Conservation (phyloP, 2,329 filamentous ascomycete genomes). For the Cryphonectria radicalis region DNA sequence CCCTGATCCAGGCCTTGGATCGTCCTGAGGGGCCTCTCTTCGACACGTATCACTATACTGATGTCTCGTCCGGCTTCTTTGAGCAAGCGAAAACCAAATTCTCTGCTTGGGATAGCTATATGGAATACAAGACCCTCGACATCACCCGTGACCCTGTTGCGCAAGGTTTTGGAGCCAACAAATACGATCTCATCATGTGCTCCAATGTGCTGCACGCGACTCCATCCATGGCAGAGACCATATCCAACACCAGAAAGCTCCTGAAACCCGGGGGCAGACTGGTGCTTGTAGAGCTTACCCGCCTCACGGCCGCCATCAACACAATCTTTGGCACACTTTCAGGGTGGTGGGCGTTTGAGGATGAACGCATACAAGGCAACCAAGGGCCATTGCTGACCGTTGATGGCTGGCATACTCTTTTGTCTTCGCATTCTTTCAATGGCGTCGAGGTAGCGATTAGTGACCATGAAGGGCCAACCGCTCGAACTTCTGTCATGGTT, state of each 20-base stretch:
- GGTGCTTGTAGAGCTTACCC: conserved; percentile 28
- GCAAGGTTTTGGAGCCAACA: conserved; percentile 38
- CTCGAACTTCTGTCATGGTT: conserved; percentile 26
- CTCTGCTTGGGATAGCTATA: conserved; percentile 31
- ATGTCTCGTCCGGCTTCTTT: conserved; percentile 46
- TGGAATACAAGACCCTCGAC: conserved; percentile 37
- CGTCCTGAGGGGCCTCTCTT: conserved; percentile 16
- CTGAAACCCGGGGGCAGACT: conserved; percentile 44
- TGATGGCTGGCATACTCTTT: neutral
- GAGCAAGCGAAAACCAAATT: conserved; percentile 40
- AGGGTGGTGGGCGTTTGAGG: conserved; percentile 21
- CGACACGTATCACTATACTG: conserved; percentile 46
- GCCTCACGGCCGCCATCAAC: conserved; percentile 10
- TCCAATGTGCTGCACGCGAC: conserved; percentile 39
- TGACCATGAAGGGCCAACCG: conserved; percentile 24
- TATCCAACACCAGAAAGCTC: conserved; percentile 36
- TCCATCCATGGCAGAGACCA: conserved; percentile 29
- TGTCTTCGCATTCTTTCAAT: conserved; percentile 3
- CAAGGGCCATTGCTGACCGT: conserved; percentile 21
- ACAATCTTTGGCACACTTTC: conserved; percentile 15
- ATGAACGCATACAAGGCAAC: conserved; percentile 8
- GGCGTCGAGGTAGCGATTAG: conserved; percentile 19
- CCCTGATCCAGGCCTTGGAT: conserved; percentile 25
- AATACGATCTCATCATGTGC: conserved; percentile 40
- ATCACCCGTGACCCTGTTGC: conserved; percentile 34